These are phyloP conservation scores for Epichloe glyceriae DNA, from an alignment of 2,329 filamentous ascomycete species.

Conservation along the genomic window DNA sequence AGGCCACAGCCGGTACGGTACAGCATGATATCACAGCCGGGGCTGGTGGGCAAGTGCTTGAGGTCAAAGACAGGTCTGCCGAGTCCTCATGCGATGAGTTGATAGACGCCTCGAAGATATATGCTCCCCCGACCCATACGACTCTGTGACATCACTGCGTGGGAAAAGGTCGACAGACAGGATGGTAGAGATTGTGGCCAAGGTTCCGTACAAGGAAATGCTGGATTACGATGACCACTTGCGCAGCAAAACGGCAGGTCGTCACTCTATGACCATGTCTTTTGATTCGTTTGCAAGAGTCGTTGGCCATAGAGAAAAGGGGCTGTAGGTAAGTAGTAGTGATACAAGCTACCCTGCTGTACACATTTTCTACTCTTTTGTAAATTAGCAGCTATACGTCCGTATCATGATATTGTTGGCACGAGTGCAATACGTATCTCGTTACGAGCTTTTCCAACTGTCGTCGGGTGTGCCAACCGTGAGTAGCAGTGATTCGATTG, in stretches of 20 bases:
- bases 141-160: conserved; percentile 43
- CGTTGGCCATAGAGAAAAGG: conserved; percentile 40
- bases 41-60: conserved; percentile 59
- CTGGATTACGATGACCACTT: conserved; percentile 85
- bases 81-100: conserved; percentile 21
- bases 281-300: conserved; percentile 45
- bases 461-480: no score
- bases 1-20: conserved; percentile 66
- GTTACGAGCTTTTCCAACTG: no score
- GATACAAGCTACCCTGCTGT: no score
- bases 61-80: conserved; percentile 46
- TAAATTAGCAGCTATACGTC: no score
- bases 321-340: conserved; percentile 14
- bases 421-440: no score
- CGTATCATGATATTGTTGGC: no score
- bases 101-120: conserved; percentile 65
- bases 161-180: conserved; percentile 35
- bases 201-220: conserved; percentile 93
- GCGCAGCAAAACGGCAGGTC: conserved; percentile 74
- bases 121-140: conserved; percentile 75
- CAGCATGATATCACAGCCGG: conserved; percentile 69
- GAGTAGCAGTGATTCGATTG: no score
- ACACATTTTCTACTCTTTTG: no score
- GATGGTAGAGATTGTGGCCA: conserved; percentile 59
- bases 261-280: conserved; percentile 48